Evolutionary conservation across 2,329 filamentous ascomycete species (phyloP).

Genomic region (Trichoderma oligosporum): DNA sequence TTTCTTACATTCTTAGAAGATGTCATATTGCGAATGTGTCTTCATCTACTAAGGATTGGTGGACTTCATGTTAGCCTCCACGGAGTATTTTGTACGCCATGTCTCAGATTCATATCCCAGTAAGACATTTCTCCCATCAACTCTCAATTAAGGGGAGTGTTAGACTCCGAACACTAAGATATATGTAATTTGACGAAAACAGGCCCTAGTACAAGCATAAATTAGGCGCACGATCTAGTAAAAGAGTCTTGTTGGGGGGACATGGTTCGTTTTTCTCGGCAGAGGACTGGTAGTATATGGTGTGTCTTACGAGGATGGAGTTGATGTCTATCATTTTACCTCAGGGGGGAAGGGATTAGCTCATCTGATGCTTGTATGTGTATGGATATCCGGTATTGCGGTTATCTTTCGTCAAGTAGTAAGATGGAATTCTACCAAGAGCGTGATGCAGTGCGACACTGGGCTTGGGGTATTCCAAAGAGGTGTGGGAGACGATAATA

Average conservation of each 20-base stretch:
- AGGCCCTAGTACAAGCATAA: constrained; percentile 9
- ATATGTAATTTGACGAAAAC: neutral
- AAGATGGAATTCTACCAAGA: neutral
- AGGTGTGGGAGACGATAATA: neutral
- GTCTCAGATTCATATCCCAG: too few species aligned
- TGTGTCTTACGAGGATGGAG: neutral
- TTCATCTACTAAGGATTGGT: too few species aligned
- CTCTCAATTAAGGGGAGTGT: too few species aligned
- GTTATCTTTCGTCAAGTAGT: too few species aligned
- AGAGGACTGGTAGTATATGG: neutral
- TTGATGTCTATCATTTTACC: neutral
- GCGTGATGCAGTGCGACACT: neutral
- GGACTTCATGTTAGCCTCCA: too few species aligned
- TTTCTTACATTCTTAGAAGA: too few species aligned
- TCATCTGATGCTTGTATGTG: neutral
- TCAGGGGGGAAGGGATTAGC: neutral
- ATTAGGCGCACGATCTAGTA: too few species aligned
- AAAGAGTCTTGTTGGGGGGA: constrained; percentile 2
- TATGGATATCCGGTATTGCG: too few species aligned
- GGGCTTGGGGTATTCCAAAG: neutral
- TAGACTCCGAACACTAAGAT: neutral
- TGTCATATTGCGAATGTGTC: too few species aligned
- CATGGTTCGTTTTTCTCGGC: neutral
- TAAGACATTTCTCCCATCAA: too few species aligned
- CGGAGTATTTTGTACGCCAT: too few species aligned